Evolutionary conservation across 805 yeast genomes (phyloP), one percentile per base, ranked within the genome.

Genomic region (Starmerella powellii): DNA sequence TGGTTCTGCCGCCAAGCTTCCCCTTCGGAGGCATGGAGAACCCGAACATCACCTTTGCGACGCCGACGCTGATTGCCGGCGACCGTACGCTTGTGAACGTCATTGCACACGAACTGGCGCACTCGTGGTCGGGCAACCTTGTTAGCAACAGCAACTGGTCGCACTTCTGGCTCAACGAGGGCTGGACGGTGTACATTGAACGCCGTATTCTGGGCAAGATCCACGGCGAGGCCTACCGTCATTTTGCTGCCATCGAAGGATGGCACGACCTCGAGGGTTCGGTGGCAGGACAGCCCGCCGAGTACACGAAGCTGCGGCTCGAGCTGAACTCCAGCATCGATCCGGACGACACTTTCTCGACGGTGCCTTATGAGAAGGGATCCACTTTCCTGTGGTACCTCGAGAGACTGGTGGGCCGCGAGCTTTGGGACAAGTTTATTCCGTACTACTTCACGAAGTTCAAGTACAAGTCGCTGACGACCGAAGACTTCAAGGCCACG

Each of bases 11-110:
- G 2, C 72, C 78, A 41, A 73, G 75, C 2, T 74, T 73, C 63
- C 93, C 94, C 2, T 86, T 82, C 55, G 95, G 95, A 48, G 95
- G 95, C 41, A 86, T 86, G 94, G 95, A 86, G 63, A 83, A 84
- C 56, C 94, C 94, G 46, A 84, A 85, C 56, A 76, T 84, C 60
- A 84, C 94, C 1, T 84, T 84, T 62, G 87, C 86, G 8, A 84
- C 95, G 0, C 94, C 95, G 36, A 85, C 95, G 2, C 67, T 86
- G 47, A 73, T 86, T 33, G 73, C 87, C 13, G 86, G 87, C 31
- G 94, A 85, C 61, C 70, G 87, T 44, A 78, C 83, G 44, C 83
- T 85, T 50, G 85, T 85, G 16, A 86, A 81, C 53, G 95, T 86
- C 23, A 76, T 86, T 58, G 95, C 95, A 1, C 95, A 86, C 62